phyloP scores from a whole-genome alignment of 129 eudicot genomes.

The Flaveria linearis region DNA sequence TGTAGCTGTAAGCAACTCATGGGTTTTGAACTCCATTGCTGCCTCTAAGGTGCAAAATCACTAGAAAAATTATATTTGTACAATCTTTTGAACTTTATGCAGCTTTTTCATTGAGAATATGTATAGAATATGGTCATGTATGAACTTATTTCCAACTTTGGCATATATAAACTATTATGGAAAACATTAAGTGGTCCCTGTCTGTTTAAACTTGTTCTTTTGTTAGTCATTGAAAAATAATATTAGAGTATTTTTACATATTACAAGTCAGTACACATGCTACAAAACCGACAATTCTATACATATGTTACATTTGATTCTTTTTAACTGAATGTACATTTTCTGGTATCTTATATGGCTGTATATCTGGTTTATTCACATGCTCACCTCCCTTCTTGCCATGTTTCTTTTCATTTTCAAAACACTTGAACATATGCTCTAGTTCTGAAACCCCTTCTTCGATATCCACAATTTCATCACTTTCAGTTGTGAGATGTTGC shows the following conservation, averaged over 20 bases:
- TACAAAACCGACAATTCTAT: conserved; percentile 25
- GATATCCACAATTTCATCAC: conserved; percentile 43
- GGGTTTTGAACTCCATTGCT: conserved; percentile 86
- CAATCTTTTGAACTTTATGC: background rate
- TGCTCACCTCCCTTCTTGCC: conserved; percentile 35
- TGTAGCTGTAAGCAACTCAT: conserved; percentile 67
- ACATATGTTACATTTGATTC: conserved; percentile 30
- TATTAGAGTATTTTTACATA: conserved; percentile 20
- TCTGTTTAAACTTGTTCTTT: conserved; percentile 18
- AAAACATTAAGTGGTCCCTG: background rate
- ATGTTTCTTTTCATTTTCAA: conserved; percentile 45
- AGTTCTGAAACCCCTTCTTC: conserved; percentile 55
- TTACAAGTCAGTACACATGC: conserved; percentile 31
- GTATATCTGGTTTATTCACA: conserved; percentile 32
- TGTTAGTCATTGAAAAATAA: conserved; percentile 10
- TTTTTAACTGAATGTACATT: conserved; percentile 21
- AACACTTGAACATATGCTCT: conserved; percentile 59
- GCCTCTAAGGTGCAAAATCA: conserved; percentile 55
- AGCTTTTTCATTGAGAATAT: background rate
- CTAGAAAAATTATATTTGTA: background rate
- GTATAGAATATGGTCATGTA: conserved; percentile 25
- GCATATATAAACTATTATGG: background rate
- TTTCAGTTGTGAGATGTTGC: conserved; percentile 27
- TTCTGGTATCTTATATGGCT: conserved; percentile 8
- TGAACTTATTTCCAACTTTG: background rate